Evolutionary conservation across 2,329 filamentous ascomycete genomes (phyloP).

Genomic region (Claviceps sp.): DNA sequence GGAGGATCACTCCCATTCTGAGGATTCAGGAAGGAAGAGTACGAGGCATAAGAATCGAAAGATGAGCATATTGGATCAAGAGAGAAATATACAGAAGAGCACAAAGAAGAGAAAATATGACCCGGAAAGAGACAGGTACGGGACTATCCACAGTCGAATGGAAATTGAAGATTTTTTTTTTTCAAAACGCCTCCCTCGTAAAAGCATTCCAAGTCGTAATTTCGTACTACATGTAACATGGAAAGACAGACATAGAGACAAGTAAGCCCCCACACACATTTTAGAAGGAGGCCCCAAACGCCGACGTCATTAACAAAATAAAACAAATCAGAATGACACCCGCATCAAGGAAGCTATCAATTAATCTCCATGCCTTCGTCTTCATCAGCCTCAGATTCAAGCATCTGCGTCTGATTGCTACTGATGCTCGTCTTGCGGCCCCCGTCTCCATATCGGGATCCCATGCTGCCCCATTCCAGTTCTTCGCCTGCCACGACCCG

Average conservation of each 20-base stretch:
- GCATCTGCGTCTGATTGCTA: slow-evolving; percentile 42
- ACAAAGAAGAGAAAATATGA: neutral
- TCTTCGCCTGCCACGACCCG: slow-evolving; percentile 81
- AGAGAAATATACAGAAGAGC: too few species aligned
- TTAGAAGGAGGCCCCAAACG: neutral
- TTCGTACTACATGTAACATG: neutral
- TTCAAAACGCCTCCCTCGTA: neutral
- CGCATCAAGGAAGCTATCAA: slow-evolving; percentile 10
- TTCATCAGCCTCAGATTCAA: slow-evolving; percentile 45
- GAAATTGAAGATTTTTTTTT: too few species aligned
- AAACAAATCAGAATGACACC: neutral
- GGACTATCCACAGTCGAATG: neutral
- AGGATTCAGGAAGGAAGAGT: too few species aligned
- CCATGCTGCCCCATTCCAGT: slow-evolving; percentile 42
- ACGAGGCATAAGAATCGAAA: too few species aligned
- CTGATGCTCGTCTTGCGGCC: slow-evolving; percentile 45
- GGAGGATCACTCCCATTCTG: too few species aligned
- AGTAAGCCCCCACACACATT: neutral
- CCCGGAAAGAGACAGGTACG: neutral
- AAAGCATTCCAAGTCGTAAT: neutral
- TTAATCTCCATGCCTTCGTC: slow-evolving; percentile 50
- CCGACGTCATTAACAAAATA: neutral
- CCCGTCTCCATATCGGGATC: slow-evolving; percentile 31
- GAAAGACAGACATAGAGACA: neutral
- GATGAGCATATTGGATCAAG: too few species aligned